Base-by-base conservation (phyloP, 306 rosid species). In the Herpetospermum pedunculosum region DNA sequence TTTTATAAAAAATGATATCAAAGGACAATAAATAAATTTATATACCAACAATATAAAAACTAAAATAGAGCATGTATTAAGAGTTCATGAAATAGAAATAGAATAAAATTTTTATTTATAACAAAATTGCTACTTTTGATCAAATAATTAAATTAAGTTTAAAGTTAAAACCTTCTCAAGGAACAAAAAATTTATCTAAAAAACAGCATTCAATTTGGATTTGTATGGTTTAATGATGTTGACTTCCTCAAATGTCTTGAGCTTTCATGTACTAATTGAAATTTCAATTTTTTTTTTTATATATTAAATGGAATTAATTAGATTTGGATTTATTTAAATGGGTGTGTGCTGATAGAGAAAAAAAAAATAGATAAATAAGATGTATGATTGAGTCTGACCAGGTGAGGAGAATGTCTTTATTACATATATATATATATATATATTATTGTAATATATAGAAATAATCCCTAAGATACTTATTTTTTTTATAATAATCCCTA, bases 371-470 rank as follows among this genome's bases (percentile, higher is more conserved):
- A 5, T 13, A 43, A 41, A 68, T 68, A 68, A 0, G 37, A 68
- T 41, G 19, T 26, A 44, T 69, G 55, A 69, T 26, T 41, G 49
- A 69, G 38, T 43, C 54, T 69, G 73, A 69, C 73, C 55, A 69
- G 55, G 54, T 26, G 38, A 69, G 25, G 73, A 25, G 73, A 69
- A 69, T 69, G 55, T 69, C 55, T 28, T 43, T 23, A 69, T 21
- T 43, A 14, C 23, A 69, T 11, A n/a, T n/a, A n/a, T 13, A 68
- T 67, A 18, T 40, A 11, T 60, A 6, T 62, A 16, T n/a, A n/a
- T 35, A 28, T 28, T 26, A 55, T 28, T 26, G 29, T 37, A 3
- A 37, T 37, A 40, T 23, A 23, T 19, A 41, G 2, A 63, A 65
- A 65, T 11, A 8, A 21, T 35, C 29, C 29, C 21, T 59, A 28